phyloP scores from a whole-genome alignment of 805 yeast species.

The Wickerhamiella sergipiensis region DNA sequence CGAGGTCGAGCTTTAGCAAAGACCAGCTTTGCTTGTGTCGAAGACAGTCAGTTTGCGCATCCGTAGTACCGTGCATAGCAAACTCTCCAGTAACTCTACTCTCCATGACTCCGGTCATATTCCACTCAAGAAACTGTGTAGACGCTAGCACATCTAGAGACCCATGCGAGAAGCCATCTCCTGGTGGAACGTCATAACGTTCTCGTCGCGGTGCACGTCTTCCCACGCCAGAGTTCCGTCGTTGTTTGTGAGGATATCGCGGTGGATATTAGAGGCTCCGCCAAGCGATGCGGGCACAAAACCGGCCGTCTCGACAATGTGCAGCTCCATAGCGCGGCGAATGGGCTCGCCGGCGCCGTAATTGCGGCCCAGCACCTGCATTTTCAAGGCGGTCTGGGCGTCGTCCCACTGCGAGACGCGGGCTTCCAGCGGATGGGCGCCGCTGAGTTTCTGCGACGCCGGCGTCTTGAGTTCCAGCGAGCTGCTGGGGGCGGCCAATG shows the following conservation, averaged over 20 bases:
- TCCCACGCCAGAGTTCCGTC: constrained; percentile 86
- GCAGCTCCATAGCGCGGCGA: constrained; percentile 77
- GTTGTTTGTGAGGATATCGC: constrained; percentile 64
- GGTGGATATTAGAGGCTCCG: constrained; percentile 46
- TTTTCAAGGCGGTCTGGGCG: constrained; percentile 50
- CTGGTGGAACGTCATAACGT: constrained; percentile 43
- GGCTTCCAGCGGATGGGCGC: constrained; percentile 65
- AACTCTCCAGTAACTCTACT: no score
- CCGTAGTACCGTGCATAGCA: no score
- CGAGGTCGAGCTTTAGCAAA: not conserved
- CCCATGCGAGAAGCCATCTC: constrained; percentile 52
- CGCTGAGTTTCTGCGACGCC: constrained; percentile 24
- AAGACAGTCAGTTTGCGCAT: no score
- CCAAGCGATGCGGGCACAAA: constrained; percentile 54
- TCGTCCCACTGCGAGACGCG: constrained; percentile 70
- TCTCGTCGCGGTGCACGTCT: constrained; percentile 51
- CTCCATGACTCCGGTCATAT: no score
- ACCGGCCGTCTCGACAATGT: constrained; percentile 55
- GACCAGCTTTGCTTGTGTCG: no score
- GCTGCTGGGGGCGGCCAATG: not conserved
- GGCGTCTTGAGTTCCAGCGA: constrained; percentile 6
- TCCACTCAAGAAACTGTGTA: no score
- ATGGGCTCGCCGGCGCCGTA: constrained; percentile 94
- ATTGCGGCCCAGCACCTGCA: constrained; percentile 68
- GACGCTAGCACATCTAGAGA: not conserved